These are phyloP conservation scores for Vitis hybrid DNA, from an alignment of 177 flowering plant genomes.

Conservation along the genomic window DNA sequence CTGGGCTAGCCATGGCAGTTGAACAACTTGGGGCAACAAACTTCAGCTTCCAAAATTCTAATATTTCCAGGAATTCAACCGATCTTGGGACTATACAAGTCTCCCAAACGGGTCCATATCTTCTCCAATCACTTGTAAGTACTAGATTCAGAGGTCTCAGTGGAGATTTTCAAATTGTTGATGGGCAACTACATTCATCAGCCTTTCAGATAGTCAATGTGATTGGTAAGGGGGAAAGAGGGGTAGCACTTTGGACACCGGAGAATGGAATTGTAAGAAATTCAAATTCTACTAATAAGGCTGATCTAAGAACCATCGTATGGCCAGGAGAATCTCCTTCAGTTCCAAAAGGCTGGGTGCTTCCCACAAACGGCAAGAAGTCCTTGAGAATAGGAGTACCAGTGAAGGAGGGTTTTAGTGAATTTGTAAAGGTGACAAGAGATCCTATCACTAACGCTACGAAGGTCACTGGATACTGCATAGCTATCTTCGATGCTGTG, in stretches of 20 bases:
- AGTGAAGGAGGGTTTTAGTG: slow-evolving; percentile 1
- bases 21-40: slow-evolving; percentile 2
- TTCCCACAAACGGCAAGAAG: too few relatives aligned
- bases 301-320: slow-evolving; percentile 7
- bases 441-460: slow-evolving; percentile 5
- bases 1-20: slow-evolving; percentile 5
- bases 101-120: too few relatives aligned
- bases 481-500: slow-evolving; percentile 27
- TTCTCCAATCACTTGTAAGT: too few relatives aligned
- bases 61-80: too few relatives aligned
- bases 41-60: too few relatives aligned
- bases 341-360: background rate
- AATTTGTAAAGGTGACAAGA: slow-evolving; percentile 15
- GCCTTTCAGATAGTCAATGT: too few relatives aligned
- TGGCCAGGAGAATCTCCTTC: slow-evolving; percentile 28
- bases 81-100: too few relatives aligned
- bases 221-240: background rate
- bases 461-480: slow-evolving; percentile 19
- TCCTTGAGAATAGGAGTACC: too few relatives aligned
- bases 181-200: too few relatives aligned
- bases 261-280: slow-evolving; percentile 17
- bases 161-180: too few relatives aligned
- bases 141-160: too few relatives aligned
- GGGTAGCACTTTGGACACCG: slow-evolving; percentile 25
- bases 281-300: slow-evolving; percentile 5